Evolutionary conservation across 176 grass and related monocot species (phyloP), one percentile per base, ranked within the genome.

Genomic region (Rhynchospora pubera): DNA sequence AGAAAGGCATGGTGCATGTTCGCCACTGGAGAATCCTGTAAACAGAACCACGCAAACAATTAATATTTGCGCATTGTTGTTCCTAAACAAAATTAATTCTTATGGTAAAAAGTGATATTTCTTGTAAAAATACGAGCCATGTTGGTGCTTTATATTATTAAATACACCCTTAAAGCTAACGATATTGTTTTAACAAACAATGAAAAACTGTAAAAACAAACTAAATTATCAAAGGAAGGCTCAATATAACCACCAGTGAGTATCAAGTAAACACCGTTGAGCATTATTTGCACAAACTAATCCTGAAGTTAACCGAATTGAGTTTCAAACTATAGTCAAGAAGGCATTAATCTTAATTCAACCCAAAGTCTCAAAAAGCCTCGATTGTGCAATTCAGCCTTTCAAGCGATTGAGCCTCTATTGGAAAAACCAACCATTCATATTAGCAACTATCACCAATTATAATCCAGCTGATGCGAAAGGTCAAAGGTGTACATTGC

Each of bases 1-100:
- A 82, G 79, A 66, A 82, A 82, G 7, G 79, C 79, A 82, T 82
- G 79, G 58, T 82, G 79, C 62, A 82, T 82, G 23, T 18, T 65
- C 45, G 61, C 62, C 62, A 82, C 58, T 65, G 79, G 79, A 82
- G 79, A 82, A 46, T 82, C 79, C 79, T 82, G 62, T 60, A 52
- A 47, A 62, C 26, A 70, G 7, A 57, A 1, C 66, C 23, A 59
- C 53, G 48, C 9, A 39, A 76, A 65, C 28, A 48, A 48, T 32
- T 51, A 53, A 53, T 28, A 7, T 61, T 61, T 57, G 65, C 19
- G 44, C n/a, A 2, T 9, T 66, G n/a, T 4, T 65, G 26, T 51
- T 24, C 79, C 23, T 3, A 65, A 7, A 68, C 13, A 55, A 77
- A 55, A 14, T 44, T 12, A 28, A 55, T 79, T 62, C 52, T 79